These are phyloP conservation scores for Clonostachys rosea DNA, from an alignment of 2,329 filamentous ascomycete genomes.

Conservation along the genomic window DNA sequence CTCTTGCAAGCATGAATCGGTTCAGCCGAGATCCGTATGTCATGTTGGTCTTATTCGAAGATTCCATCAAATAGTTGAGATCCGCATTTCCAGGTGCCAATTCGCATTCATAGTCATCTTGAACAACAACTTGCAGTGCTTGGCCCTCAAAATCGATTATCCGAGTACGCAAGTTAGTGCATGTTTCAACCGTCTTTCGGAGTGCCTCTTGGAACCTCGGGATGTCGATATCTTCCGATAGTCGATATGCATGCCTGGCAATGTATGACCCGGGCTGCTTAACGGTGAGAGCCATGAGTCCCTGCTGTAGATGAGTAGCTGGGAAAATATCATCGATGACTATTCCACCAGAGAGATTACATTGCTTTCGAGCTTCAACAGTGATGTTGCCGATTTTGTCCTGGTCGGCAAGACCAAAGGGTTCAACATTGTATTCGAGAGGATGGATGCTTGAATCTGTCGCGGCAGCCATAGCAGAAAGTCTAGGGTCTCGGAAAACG, in stretches of 20 bases:
- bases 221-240: slow-evolving; percentile 10
- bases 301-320: slow-evolving; percentile 32
- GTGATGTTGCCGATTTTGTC: neutral
- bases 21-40: slow-evolving; percentile 1
- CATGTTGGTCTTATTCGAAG: neutral
- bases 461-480: slow-evolving; percentile 31
- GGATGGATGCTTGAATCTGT: neutral
- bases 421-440: neutral
- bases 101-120: neutral
- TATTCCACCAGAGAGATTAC: neutral
- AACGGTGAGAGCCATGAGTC: slow-evolving; percentile 27
- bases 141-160: slow-evolving; percentile 1
- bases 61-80: neutral
- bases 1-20: neutral
- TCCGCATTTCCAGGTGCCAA: neutral
- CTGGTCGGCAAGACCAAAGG: neutral
- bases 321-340: slow-evolving; percentile 26
- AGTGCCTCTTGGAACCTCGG: slow-evolving; percentile 18
- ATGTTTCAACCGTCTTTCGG: slow-evolving; percentile 5
- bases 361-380: neutral
- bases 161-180: slow-evolving; percentile 5
- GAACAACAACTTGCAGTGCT: slow-evolving; percentile 6
- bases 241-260: slow-evolving; percentile 15
- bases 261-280: slow-evolving; percentile 28
- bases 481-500: slow-evolving; percentile 31